Conservation (phyloP, 495 filamentous ascomycete species). For the Oidiodendron maius region DNA sequence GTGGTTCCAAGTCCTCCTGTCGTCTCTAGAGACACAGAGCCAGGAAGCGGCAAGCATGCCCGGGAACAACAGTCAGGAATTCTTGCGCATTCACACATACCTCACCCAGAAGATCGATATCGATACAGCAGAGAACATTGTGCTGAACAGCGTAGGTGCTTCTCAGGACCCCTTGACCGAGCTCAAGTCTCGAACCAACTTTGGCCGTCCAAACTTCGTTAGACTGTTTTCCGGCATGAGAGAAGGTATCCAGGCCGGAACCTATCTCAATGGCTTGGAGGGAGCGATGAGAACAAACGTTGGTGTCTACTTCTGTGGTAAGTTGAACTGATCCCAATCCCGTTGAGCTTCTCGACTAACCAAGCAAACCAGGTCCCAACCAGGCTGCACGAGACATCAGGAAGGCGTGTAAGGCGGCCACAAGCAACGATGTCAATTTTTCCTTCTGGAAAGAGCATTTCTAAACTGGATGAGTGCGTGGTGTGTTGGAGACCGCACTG, state of each 20-base stretch:
- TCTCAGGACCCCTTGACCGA: slow-evolving; percentile 88
- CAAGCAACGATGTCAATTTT: slow-evolving; percentile 75
- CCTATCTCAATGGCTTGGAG: slow-evolving; percentile 78
- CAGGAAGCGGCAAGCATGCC: slow-evolving; percentile 56
- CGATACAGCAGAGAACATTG: slow-evolving; percentile 92
- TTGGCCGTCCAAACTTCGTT: slow-evolving; percentile 87
- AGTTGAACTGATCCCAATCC: slow-evolving; percentile 1
- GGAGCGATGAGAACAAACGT: slow-evolving; percentile 71
- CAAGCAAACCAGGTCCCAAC: slow-evolving; percentile 40
- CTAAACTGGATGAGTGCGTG: too few relatives aligned
- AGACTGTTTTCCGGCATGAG: slow-evolving; percentile 80
- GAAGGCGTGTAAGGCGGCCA: slow-evolving; percentile 66
- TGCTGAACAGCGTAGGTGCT: slow-evolving; percentile 87
- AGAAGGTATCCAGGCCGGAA: slow-evolving; percentile 76
- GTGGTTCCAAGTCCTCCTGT: slow-evolving; percentile 95
- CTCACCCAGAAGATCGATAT: slow-evolving; percentile 89
- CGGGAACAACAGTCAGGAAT: slow-evolving; percentile 65
- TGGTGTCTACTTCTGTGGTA: slow-evolving; percentile 89
- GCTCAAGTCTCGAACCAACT: slow-evolving; percentile 84
- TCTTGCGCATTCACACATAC: slow-evolving; percentile 97
- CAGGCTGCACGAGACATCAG: slow-evolving; percentile 78
- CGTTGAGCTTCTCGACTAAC: background rate
- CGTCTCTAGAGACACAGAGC: slow-evolving; percentile 84
- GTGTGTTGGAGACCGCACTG: too few relatives aligned
- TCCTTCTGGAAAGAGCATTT: slow-evolving; percentile 99